These are phyloP conservation scores for Penicillium sp. DNA, from an alignment of 2,329 filamentous ascomycete genomes.

Conservation along the genomic window DNA sequence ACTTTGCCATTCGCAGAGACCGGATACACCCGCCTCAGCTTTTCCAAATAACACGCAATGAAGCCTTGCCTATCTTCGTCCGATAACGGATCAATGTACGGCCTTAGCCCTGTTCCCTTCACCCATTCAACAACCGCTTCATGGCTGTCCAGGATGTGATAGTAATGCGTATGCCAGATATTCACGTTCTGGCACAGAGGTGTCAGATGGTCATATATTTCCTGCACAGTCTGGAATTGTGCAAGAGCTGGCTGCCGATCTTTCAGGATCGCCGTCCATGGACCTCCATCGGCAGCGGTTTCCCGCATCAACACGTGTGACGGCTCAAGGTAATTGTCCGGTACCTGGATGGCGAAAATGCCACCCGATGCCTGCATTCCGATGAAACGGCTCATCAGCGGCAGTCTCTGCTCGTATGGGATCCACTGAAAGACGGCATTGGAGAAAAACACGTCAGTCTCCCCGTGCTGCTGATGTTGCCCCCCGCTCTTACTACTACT, in stretches of 20 bases:
- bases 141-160: slow-evolving; percentile 49
- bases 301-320: slow-evolving; percentile 51
- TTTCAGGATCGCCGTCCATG: slow-evolving; percentile 37
- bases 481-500: too few species aligned
- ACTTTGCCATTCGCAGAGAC: slow-evolving; percentile 50
- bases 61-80: slow-evolving; percentile 42
- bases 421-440: slow-evolving; percentile 62
- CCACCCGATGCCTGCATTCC: slow-evolving; percentile 39
- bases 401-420: slow-evolving; percentile 26
- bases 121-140: slow-evolving; percentile 58
- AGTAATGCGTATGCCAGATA: slow-evolving; percentile 54
- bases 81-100: slow-evolving; percentile 50
- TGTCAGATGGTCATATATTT: slow-evolving; percentile 49
- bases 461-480: slow-evolving; percentile 22
- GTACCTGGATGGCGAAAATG: slow-evolving; percentile 54
- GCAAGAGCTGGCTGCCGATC: slow-evolving; percentile 38
- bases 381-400: slow-evolving; percentile 48
- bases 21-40: slow-evolving; percentile 45
- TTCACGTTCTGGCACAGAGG: slow-evolving; percentile 44
- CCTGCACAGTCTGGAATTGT: slow-evolving; percentile 45
- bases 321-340: slow-evolving; percentile 49
- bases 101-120: slow-evolving; percentile 53
- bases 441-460: slow-evolving; percentile 48
- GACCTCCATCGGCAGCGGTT: slow-evolving; percentile 31
- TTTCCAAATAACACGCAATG: slow-evolving; percentile 45